Evolutionary conservation across 208 protist genomes (phyloP).

Genomic region (Crithidia fasciculata): DNA sequence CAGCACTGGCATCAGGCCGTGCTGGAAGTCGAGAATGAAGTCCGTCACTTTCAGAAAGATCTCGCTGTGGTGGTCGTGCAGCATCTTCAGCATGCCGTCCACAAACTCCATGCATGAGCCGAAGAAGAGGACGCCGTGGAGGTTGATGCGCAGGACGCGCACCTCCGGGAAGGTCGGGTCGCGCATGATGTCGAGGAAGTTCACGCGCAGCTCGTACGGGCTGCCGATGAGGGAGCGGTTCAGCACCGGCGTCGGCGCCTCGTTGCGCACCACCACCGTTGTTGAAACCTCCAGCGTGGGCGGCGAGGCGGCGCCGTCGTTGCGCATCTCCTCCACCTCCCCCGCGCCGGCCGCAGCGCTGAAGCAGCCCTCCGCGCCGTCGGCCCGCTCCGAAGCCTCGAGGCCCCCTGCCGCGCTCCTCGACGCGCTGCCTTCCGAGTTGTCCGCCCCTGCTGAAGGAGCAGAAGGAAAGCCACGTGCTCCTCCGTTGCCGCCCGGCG

Average conservation of each 20-base stretch:
- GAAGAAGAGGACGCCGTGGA: slow-evolving; percentile 61
- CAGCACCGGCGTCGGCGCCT: slow-evolving; percentile 9
- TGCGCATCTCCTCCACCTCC: slow-evolving; percentile 5
- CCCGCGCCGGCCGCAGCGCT: background rate
- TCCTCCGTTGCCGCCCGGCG: too few relatives aligned
- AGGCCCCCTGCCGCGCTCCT: too few relatives aligned
- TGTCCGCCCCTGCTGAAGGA: too few relatives aligned
- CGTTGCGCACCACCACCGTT: slow-evolving; percentile 15
- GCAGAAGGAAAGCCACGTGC: too few relatives aligned
- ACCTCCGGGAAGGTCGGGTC: slow-evolving; percentile 50
- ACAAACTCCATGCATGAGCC: slow-evolving; percentile 64
- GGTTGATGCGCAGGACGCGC: slow-evolving; percentile 50
- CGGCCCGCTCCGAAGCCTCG: background rate
- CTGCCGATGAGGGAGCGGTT: slow-evolving; percentile 31
- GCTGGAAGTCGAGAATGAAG: slow-evolving; percentile 63
- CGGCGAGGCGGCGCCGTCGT: background rate
- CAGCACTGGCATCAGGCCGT: slow-evolving; percentile 55
- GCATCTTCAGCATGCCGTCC: slow-evolving; percentile 49
- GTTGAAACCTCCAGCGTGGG: slow-evolving; percentile 20
- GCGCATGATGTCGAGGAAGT: slow-evolving; percentile 47
- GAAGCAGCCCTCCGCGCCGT: background rate
- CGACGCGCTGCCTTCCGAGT: too few relatives aligned
- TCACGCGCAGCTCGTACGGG: slow-evolving; percentile 37
- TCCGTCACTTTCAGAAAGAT: slow-evolving; percentile 64
- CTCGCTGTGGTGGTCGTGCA: slow-evolving; percentile 52